Evolutionary conservation across 2,329 filamentous ascomycete species (phyloP), one percentile per base, ranked within the genome.

Genomic region (Pseudogymnoascus sp.): DNA sequence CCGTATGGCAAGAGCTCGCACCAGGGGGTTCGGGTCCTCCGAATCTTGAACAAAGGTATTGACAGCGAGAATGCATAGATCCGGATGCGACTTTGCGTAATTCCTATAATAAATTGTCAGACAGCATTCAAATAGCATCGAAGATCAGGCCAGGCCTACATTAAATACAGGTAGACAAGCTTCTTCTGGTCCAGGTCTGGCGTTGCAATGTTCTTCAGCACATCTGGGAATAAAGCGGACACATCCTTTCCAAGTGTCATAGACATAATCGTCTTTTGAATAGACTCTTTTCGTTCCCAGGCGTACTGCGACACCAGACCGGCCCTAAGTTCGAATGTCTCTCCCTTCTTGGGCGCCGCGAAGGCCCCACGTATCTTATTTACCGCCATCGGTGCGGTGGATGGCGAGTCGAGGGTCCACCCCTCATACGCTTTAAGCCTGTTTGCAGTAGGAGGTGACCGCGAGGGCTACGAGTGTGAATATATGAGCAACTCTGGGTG

Each of bases 201-300:
- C 1, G 95, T 99, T 65, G 95, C 95, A 77, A 99, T 99, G 75
- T 99, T 99, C 84, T 99, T 99, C 68, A 99, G 81, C 36, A 99
- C 95, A 75, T 99, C 95, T 1, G 95, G 95, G 76, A 99, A 99
- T 68, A 99, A 81, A 64, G 93, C 90, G 63, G 95, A 99, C 66
- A 99, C 95, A 79, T 99, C 95, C 78, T 99, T 99, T 77, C 95
- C 95, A 71, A 99, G 78, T 1, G 95, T 99, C 95, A 99, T 99
- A 75, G 95, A 93, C 93, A 98, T 98, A 80, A 99, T 99, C 69
- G 95, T 99, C 83, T 96, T 98, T 76, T 99, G 95, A 71, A 99
- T 99, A 23, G 95, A 90, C 81, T 99, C 95, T 79, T 99, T 99
- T 73, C 92, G 89, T 85, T 99, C 95, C 79, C 96, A 97, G 66